Conservation (phyloP, 2,329 filamentous ascomycete genomes). For the Sphaerulina musiva region DNA sequence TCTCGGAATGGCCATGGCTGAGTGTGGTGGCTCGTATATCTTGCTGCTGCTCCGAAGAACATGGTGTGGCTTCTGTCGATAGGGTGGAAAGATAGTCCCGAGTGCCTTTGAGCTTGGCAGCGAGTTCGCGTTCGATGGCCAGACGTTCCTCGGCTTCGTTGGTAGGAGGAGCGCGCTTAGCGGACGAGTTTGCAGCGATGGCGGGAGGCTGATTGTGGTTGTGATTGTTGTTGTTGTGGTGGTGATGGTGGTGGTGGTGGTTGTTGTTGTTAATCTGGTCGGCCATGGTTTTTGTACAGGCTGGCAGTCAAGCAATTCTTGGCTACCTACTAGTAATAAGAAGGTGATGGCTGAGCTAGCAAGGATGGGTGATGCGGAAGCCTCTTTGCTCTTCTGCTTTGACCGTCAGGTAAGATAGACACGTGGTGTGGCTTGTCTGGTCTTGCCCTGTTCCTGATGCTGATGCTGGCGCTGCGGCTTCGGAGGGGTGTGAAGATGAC, state of each 20-base stretch:
- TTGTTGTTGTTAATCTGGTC: not conserved
- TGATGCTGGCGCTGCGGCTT: not conserved
- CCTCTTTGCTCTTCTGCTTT: not conserved
- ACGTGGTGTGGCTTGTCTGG: slow-evolving; percentile 1
- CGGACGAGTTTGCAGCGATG: not conserved
- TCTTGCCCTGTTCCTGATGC: not conserved
- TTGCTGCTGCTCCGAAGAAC: not conserved
- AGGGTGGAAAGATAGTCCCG: slow-evolving; percentile 12
- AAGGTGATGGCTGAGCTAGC: not conserved
- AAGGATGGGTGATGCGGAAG: not conserved
- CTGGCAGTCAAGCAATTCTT: not conserved
- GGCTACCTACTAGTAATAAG: not conserved
- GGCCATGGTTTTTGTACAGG: not conserved
- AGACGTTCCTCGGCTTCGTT: slow-evolving; percentile 3
- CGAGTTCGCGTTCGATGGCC: slow-evolving; percentile 18
- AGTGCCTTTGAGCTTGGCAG: slow-evolving; percentile 16
- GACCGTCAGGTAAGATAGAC: not conserved
- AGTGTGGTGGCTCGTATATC: not conserved
- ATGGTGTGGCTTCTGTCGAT: slow-evolving; percentile 1
- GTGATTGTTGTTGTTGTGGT: not conserved
- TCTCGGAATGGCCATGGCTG: slow-evolving; percentile 4
- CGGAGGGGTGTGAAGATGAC: not conserved
- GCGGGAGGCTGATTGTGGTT: not conserved
- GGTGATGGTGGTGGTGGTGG: not conserved
- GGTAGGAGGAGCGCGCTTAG: slow-evolving; percentile 1